phyloP scores from a whole-genome alignment of 163 green algal species.

The Coccomyxa subellipsoidea region DNA sequence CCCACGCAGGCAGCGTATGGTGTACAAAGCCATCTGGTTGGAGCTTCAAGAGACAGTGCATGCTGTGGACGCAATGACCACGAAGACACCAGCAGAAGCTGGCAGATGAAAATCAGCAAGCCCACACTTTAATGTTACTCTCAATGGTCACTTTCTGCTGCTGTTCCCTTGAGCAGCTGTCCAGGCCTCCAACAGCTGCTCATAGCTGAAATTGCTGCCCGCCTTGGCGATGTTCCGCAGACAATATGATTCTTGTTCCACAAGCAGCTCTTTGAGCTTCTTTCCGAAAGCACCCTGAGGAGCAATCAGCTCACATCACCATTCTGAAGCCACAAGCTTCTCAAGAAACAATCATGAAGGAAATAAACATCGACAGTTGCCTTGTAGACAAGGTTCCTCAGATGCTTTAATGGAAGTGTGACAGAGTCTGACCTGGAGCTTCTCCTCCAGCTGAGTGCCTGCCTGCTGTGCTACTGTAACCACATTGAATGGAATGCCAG shows the following conservation, averaged over 20 bases:
- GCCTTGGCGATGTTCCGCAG: constrained; percentile 70
- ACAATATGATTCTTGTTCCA: constrained; percentile 66
- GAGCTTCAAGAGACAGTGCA: constrained; percentile 94
- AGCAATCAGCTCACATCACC: no score
- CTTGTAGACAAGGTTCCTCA: no score
- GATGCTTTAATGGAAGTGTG: background rate
- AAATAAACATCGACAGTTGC: no score
- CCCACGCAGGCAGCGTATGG: constrained; percentile 82
- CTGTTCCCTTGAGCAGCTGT: background rate
- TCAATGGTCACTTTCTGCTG: no score
- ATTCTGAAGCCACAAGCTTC: no score
- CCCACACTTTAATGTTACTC: no score
- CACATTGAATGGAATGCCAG: background rate
- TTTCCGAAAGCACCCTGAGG: background rate
- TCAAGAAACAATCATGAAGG: no score
- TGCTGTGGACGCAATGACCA: constrained; percentile 90
- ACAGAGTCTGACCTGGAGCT: background rate
- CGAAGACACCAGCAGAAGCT: constrained; percentile 75
- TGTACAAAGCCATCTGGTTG: constrained; percentile 95
- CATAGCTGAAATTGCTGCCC: constrained; percentile 81
- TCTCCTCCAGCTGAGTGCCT: background rate
- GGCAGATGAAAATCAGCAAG: constrained; percentile 11
- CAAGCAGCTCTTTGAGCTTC: background rate
- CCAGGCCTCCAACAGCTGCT: background rate
- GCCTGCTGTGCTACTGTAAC: background rate